Evolutionary conservation across 192 early-diverging fungal genomes (phyloP).

Genomic region (Glomus cerebriforme): DNA sequence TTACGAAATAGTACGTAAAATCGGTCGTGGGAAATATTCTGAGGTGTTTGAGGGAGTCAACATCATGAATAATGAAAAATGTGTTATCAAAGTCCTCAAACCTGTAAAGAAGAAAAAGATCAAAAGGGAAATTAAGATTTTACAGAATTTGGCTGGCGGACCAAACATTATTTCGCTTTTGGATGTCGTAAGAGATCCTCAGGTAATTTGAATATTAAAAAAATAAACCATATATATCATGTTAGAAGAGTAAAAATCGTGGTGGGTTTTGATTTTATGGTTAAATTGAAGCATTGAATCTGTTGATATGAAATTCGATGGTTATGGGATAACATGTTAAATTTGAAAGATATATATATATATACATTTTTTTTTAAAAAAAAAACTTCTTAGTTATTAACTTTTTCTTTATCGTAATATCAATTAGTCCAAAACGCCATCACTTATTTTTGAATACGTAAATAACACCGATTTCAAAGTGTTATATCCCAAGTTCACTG

Average conservation of each 20-base stretch:
- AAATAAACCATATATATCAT: not conserved
- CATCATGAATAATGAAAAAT: conserved; percentile 79
- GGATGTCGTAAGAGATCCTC: conserved; percentile 95
- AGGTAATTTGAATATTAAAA: conserved; percentile 49
- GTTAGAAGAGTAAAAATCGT: not conserved
- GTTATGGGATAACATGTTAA: too few species aligned
- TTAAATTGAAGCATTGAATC: not conserved
- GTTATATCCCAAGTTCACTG: conserved; percentile 92
- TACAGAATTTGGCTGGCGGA: conserved; percentile 95
- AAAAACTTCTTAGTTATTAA: not conserved
- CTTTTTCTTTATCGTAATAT: not conserved
- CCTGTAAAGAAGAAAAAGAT: conserved; percentile 99
- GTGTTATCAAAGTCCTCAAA: conserved; percentile 99
- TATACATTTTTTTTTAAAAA: not conserved
- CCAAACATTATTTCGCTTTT: conserved; percentile 89
- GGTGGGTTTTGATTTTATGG: not conserved
- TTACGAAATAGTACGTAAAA: conserved; percentile 97
- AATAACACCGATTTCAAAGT: conserved; percentile 98
- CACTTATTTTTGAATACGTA: conserved; percentile 95
- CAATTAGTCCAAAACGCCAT: conserved; percentile 87
- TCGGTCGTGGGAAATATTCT: conserved; percentile 98
- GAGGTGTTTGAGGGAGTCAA: conserved; percentile 99
- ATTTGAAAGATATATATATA: not conserved
- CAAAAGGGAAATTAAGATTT: conserved; percentile 98
- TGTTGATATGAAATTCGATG: not conserved